Conservation (phyloP, 2,329 filamentous ascomycete species). For the Podosphaera aphanis region DNA sequence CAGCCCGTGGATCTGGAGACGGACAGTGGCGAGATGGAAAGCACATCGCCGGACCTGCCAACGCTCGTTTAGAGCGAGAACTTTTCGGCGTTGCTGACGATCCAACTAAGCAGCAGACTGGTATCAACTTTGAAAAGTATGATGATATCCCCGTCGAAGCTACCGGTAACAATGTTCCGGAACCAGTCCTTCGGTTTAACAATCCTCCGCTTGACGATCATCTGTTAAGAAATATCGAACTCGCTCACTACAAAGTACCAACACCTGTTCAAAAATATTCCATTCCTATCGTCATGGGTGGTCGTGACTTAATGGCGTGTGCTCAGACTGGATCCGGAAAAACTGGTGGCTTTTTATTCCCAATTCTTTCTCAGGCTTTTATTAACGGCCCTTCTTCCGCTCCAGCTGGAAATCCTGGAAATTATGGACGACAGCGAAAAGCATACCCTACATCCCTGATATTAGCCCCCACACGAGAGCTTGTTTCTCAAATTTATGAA, state of each 20-base stretch:
- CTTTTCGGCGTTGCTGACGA: slow-evolving; percentile 83
- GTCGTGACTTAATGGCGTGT: slow-evolving; percentile 97
- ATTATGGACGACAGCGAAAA: slow-evolving; percentile 86
- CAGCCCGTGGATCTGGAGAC: slow-evolving; percentile 67
- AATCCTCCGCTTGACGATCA: slow-evolving; percentile 93
- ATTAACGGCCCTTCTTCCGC: slow-evolving; percentile 57
- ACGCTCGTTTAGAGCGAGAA: slow-evolving; percentile 79
- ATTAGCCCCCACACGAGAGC: slow-evolving; percentile 86
- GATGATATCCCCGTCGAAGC: slow-evolving; percentile 98
- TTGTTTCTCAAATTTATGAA: slow-evolving; percentile 96
- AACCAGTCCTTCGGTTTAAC: slow-evolving; percentile 72
- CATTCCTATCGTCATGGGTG: slow-evolving; percentile 93
- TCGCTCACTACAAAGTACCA: slow-evolving; percentile 83
- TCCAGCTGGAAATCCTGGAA: slow-evolving; percentile 36
- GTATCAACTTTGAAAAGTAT: slow-evolving; percentile 99
- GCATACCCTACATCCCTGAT: slow-evolving; percentile 92
- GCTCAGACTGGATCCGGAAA: slow-evolving; percentile 99
- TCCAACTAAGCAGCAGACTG: slow-evolving; percentile 82
- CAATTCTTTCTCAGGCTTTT: slow-evolving; percentile 94
- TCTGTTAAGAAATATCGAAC: slow-evolving; percentile 73
- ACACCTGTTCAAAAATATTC: slow-evolving; percentile 99
- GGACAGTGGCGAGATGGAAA: slow-evolving; percentile 94
- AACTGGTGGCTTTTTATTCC: slow-evolving; percentile 98
- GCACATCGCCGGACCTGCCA: slow-evolving; percentile 73
- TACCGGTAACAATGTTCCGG: slow-evolving; percentile 78